Evolutionary conservation across 2,329 filamentous ascomycete species (phyloP).

Genomic region (Sarocladium brachiariae): DNA sequence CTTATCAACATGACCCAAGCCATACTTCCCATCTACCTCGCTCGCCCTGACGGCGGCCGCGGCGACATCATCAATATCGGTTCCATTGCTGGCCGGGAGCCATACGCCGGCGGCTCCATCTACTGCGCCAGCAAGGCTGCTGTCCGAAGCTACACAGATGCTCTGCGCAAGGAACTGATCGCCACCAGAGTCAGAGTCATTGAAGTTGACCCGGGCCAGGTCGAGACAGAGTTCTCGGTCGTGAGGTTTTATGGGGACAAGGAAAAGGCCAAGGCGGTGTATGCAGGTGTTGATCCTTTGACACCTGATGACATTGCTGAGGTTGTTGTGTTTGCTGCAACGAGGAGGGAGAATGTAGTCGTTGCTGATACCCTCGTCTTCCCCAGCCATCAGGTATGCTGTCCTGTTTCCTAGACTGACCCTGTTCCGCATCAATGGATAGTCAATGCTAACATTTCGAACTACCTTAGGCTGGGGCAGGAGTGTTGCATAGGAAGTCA

Average conservation of each 20-base stretch:
- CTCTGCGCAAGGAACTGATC: slow-evolving; percentile 76
- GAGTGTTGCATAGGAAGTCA: slow-evolving; percentile 12
- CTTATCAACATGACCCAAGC: slow-evolving; percentile 96
- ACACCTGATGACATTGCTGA: slow-evolving; percentile 90
- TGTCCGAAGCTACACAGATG: slow-evolving; percentile 76
- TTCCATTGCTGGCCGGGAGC: slow-evolving; percentile 82
- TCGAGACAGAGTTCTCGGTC: slow-evolving; percentile 89
- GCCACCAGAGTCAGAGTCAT: slow-evolving; percentile 75
- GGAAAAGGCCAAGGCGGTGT: slow-evolving; percentile 82
- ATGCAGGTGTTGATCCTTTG: slow-evolving; percentile 73
- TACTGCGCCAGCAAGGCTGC: slow-evolving; percentile 94
- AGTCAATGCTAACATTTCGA: too few species aligned
- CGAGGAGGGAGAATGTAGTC: slow-evolving; percentile 82
- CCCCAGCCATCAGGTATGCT: slow-evolving; percentile 77
- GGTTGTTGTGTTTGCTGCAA: slow-evolving; percentile 77
- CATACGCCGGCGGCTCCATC: slow-evolving; percentile 79
- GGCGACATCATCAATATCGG: slow-evolving; percentile 96
- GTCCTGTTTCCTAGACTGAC: too few species aligned
- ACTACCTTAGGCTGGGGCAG: slow-evolving; percentile 10
- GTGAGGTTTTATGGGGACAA: slow-evolving; percentile 87
- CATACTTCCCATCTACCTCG: slow-evolving; percentile 74
- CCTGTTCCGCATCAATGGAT: too few species aligned
- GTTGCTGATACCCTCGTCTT: slow-evolving; percentile 82
- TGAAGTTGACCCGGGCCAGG: slow-evolving; percentile 84
- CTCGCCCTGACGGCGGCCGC: slow-evolving; percentile 64